Base-by-base conservation (phyloP, 2,329 filamentous ascomycete species). In the Fusarium nodosum region DNA sequence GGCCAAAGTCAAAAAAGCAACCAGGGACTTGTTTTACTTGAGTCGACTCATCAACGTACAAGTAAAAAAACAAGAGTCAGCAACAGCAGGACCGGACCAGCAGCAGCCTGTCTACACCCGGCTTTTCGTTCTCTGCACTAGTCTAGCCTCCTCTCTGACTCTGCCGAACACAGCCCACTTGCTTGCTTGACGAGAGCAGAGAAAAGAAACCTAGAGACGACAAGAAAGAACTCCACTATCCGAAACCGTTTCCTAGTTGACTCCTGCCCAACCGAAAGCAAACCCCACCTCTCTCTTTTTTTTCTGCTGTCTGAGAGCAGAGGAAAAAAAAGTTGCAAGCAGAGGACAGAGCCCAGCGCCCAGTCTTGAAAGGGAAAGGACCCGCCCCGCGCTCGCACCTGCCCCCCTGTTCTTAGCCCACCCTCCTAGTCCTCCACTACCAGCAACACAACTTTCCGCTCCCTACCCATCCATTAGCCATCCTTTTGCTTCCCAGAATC, bases 191-290 rank as follows among this genome's bases (percentile, higher is more conserved):
- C 28, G 28, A 28, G 28, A 28, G 28, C 10, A 39, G 36, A 39
- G 20, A 9, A 16, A 5, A 34, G 15, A 33, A 41, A n/a, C n/a
- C n/a, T n/a, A 54, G 33, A 52, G 48, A 71, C 36, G 36, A 39
- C 15, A 50, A 38, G 33, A 50, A 64, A 60, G 15, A 61, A 47
- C 39, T 36, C 64, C 64, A 66, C 64, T 59, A 18, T 46, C 20
- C 64, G 39, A 45, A 48, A 56, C 61, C 41, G 61, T 60, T 48
- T 46, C 60, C 61, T 64, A 46, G 60, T 69, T 39, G 66, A 66
- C 51, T 69, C 57, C 61, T 67, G 58, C 55, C 59, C 67, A 70
- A 70, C 67, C n/a, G 18, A 20, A 58, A 28, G 28, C n/a, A 57
- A 58, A 67, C 67, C 63, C 63, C 66, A 64, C 66, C 34, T 44